phyloP scores from a whole-genome alignment of 176 grass and related monocot species.

The Oryza brachyantha region DNA sequence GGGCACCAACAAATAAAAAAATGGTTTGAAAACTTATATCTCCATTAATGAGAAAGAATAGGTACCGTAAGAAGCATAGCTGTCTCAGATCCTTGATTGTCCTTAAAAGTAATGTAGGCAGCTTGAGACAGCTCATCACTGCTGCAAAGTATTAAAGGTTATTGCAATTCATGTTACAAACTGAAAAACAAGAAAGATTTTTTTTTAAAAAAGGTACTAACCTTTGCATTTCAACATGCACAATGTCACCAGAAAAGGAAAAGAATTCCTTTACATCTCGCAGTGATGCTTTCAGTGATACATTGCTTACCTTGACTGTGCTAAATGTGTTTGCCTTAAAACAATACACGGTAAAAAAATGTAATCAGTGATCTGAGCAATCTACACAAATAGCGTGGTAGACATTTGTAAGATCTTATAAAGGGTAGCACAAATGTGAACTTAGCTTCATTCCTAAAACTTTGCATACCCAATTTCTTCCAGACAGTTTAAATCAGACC shows the following conservation, averaged over 20 bases:
- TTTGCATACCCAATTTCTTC: background rate
- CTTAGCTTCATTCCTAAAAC: background rate
- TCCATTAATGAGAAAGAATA: background rate
- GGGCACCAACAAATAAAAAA: background rate
- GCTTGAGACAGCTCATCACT: constrained; percentile 83
- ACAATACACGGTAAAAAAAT: constrained; percentile 27
- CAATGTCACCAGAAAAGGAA: constrained; percentile 84
- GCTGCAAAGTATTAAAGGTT: constrained; percentile 41
- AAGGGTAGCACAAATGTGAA: background rate
- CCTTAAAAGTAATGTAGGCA: constrained; percentile 86
- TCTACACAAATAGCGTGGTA: background rate
- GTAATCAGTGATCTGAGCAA: constrained; percentile 1
- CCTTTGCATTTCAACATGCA: constrained; percentile 83
- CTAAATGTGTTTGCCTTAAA: constrained; percentile 52
- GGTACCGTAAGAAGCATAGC: constrained; percentile 93
- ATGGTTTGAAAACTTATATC: background rate
- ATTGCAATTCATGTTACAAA: constrained; percentile 6
- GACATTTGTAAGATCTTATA: background rate
- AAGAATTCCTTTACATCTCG: constrained; percentile 87
- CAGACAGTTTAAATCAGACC: background rate
- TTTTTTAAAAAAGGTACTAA: constrained; percentile 33
- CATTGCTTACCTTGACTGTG: constrained; percentile 84
- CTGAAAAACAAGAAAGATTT: constrained; percentile 19
- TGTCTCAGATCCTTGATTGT: constrained; percentile 77
- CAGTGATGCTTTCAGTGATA: constrained; percentile 68